Evolutionary conservation across 2,329 filamentous ascomycete species (phyloP).

Genomic region (Aquanectria penicillioides): DNA sequence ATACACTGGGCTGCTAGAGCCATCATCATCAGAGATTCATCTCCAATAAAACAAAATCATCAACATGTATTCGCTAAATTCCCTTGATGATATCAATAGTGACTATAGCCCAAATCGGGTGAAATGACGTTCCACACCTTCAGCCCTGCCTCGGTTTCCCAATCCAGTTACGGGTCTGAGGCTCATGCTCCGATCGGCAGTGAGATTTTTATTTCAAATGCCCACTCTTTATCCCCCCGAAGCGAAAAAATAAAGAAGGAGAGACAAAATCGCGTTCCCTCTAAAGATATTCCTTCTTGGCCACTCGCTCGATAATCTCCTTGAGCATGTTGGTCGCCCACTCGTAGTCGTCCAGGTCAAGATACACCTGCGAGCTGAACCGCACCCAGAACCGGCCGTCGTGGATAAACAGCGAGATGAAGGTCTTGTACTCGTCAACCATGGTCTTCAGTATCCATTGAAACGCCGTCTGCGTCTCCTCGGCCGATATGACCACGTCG

Average conservation of each 20-base stretch:
- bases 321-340: slow-evolving; percentile 71
- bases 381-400: slow-evolving; percentile 73
- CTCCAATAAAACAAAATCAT: too few relatives aligned
- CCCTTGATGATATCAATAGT: too few relatives aligned
- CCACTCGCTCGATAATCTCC: slow-evolving; percentile 54
- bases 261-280: too few relatives aligned
- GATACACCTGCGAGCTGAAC: slow-evolving; percentile 83
- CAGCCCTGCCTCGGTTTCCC: neutral
- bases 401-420: slow-evolving; percentile 72
- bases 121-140: too few relatives aligned
- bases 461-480: slow-evolving; percentile 51
- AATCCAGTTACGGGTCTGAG: neutral
- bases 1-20: too few relatives aligned
- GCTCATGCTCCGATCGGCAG: neutral
- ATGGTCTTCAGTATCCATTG: slow-evolving; percentile 68
- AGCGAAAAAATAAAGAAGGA: too few relatives aligned
- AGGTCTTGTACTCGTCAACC: slow-evolving; percentile 73
- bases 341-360: slow-evolving; percentile 83
- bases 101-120: too few relatives aligned
- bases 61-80: too few relatives aligned
- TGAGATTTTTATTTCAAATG: neutral
- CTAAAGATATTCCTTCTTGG: slow-evolving; percentile 46
- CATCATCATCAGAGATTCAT: too few relatives aligned
- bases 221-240: too few relatives aligned
- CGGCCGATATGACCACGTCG: slow-evolving; percentile 42